These are phyloP conservation scores for Pythium phragmiticola DNA, from an alignment of 352 stramenopile species.

Conservation along the genomic window DNA sequence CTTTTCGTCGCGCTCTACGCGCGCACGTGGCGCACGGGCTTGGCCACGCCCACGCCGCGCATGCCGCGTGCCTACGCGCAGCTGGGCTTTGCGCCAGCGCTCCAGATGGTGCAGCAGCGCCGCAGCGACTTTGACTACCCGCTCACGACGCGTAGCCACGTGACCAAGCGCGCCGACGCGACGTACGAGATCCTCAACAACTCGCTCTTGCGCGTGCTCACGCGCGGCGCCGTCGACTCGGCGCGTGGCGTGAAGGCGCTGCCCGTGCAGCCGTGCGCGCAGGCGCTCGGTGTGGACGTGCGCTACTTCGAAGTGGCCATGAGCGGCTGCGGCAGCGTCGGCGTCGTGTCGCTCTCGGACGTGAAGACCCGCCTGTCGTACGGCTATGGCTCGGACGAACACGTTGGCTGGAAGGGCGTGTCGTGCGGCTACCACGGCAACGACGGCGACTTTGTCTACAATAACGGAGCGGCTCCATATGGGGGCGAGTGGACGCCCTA, in stretches of 20 bases:
- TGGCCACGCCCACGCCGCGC: conserved; percentile 19
- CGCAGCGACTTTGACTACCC: conserved; percentile 29
- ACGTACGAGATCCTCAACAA: conserved; percentile 70
- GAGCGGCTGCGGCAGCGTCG: conserved; percentile 73
- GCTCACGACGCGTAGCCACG: conserved; percentile 61
- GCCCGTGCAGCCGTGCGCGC: conserved; percentile 50
- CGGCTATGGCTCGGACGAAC: conserved; percentile 78
- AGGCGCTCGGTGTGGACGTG: conserved; percentile 49
- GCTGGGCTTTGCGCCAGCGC: conserved; percentile 26
- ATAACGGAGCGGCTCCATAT: conserved; percentile 65
- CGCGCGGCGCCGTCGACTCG: conserved; percentile 67
- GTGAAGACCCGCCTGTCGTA: conserved; percentile 51
- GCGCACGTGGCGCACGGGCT: conserved; percentile 46
- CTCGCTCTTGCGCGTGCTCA: conserved; percentile 81
- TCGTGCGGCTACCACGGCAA: conserved; percentile 87
- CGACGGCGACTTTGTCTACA: conserved; percentile 84
- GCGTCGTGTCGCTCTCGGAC: conserved; percentile 68
- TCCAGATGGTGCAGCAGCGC: conserved; percentile 45
- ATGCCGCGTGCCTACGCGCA: conserved; percentile 40
- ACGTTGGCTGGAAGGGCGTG: conserved; percentile 80
- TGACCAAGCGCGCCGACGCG: conserved; percentile 38
- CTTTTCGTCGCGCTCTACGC: conserved; percentile 62
- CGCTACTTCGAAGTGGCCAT: conserved; percentile 81
- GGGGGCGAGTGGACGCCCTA: conserved; percentile 72
- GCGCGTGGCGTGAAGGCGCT: conserved; percentile 56